Conservation (phyloP, 148 eudicot genomes). For the Rhododendron molle region DNA sequence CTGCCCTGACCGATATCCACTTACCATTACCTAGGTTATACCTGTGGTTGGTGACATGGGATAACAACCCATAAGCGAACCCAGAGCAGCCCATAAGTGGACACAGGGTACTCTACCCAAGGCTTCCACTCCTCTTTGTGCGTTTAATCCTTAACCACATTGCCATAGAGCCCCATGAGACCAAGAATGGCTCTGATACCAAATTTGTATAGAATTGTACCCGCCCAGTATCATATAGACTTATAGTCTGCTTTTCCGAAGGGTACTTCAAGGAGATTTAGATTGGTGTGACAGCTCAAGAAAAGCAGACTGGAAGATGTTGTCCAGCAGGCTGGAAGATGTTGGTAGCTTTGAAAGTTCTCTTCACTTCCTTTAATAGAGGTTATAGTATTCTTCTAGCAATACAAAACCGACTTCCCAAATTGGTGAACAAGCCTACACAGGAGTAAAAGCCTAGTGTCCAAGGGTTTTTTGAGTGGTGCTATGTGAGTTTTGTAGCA, state of each 20-base stretch:
- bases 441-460: not conserved
- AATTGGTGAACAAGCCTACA: not conserved
- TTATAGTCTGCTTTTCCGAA: not conserved
- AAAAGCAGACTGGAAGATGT: not conserved
- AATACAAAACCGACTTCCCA: not conserved
- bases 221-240: not conserved
- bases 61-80: not conserved
- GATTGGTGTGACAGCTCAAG: not conserved
- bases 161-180: not conserved
- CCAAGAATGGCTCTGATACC: not conserved
- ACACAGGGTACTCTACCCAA: not conserved
- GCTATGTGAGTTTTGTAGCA: not conserved
- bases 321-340: not conserved
- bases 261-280: not conserved
- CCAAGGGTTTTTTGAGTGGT: not conserved
- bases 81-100: not conserved
- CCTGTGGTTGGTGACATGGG: not conserved
- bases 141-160: not conserved
- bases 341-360: not conserved
- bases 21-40: not conserved
- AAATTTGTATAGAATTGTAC: not conserved
- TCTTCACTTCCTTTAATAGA: not conserved
- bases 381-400: not conserved
- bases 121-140: not conserved
- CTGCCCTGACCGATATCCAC: not conserved